Evolutionary conservation across 2,329 filamentous ascomycete genomes (phyloP).

Genomic region (Alternaria incomplexa): DNA sequence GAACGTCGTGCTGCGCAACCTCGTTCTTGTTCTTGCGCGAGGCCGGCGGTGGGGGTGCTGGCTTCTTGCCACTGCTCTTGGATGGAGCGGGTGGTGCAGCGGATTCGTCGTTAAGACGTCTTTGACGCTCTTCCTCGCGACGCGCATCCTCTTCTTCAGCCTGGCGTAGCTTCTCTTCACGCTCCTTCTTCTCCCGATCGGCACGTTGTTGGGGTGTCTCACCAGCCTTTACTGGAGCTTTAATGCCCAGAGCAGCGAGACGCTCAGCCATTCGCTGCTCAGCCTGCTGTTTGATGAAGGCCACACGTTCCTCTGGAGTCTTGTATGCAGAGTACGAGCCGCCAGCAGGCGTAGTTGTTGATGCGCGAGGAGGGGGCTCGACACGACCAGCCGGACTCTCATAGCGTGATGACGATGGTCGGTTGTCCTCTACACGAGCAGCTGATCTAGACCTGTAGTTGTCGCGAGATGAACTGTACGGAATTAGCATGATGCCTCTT

Average conservation of each 20-base stretch:
- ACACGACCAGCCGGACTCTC: conserved; percentile 58
- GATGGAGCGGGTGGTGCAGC: conserved; percentile 62
- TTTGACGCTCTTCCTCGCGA: conserved; percentile 85
- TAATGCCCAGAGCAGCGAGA: conserved; percentile 90
- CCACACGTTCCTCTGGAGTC: conserved; percentile 90
- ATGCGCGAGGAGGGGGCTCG: conserved; percentile 61
- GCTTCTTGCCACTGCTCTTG: conserved; percentile 53
- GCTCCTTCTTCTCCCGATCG: conserved; percentile 86
- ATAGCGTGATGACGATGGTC: conserved; percentile 49
- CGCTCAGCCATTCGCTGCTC: conserved; percentile 97
- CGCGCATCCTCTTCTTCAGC: conserved; percentile 94
- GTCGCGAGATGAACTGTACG: conserved; percentile 35
- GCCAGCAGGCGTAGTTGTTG: conserved; percentile 61
- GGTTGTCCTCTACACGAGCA: conserved; percentile 45
- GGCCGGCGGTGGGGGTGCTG: conserved; percentile 73
- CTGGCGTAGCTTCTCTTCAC: conserved; percentile 83
- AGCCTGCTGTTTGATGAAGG: conserved; percentile 96
- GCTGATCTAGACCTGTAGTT: conserved; percentile 46
- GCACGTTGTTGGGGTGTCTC: conserved; percentile 84
- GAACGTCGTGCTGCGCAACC: conserved; percentile 62
- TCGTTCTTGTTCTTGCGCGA: conserved; percentile 72
- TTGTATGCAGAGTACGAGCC: conserved; percentile 82
- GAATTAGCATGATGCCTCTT: conserved; percentile 13
- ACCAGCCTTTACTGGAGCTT: conserved; percentile 76
- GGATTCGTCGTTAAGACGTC: conserved; percentile 80